Conservation (phyloP, 2,329 filamentous ascomycete species). For the Ceratocystis eucalypticola region DNA sequence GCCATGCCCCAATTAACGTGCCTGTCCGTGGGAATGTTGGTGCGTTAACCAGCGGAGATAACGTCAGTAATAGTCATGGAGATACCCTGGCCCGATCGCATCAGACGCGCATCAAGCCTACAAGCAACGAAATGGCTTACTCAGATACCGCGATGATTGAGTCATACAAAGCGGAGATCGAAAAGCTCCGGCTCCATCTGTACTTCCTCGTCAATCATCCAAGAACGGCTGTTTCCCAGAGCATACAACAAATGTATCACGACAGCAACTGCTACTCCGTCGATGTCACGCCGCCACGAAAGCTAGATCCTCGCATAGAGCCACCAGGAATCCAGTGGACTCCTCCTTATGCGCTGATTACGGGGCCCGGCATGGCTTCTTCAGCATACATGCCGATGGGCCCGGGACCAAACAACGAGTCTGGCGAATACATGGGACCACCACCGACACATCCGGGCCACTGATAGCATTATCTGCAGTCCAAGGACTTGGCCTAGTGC, state of each 20-base stretch:
- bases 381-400: conserved; percentile 1
- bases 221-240: not conserved
- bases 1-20: not conserved
- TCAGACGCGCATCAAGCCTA: not conserved
- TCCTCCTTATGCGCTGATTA: not conserved
- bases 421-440: not conserved
- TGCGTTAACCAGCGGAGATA: not conserved
- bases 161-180: conserved; percentile 14
- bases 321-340: not conserved
- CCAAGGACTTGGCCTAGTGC: not conserved
- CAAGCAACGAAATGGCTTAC: conserved; percentile 1
- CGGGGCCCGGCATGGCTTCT: not conserved
- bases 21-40: conserved; percentile 6
- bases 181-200: conserved; percentile 15
- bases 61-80: not conserved
- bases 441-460: not conserved
- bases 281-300: not conserved
- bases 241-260: conserved; percentile 9
- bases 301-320: conserved; percentile 1
- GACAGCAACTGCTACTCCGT: not conserved
- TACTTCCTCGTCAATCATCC: conserved; percentile 11
- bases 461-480: not conserved
- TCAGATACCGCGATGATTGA: not conserved
- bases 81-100: not conserved
- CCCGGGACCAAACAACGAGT: not conserved